Conservation (phyloP, 75 land plant species). For the Gnetum montanum region DNA sequence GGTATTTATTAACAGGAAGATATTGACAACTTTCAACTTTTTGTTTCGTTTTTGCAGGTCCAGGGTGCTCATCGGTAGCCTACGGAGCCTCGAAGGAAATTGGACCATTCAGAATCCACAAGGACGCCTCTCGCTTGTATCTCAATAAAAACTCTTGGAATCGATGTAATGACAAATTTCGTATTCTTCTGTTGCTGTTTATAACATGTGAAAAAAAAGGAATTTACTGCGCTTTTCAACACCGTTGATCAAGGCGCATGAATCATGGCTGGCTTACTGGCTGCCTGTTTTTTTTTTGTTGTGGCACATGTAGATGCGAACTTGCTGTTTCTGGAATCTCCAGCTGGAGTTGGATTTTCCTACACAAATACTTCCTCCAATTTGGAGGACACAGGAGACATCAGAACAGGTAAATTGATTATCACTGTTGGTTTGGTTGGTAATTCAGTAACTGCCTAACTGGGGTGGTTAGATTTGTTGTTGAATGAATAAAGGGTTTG, state of each 20-base stretch:
- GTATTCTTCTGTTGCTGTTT: too few relatives aligned
- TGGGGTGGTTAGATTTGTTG: too few relatives aligned
- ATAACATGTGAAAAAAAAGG: background rate
- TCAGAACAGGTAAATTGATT: conserved; percentile 38
- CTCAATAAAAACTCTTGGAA: conserved; percentile 64
- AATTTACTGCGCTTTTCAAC: background rate
- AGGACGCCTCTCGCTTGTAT: conserved; percentile 33
- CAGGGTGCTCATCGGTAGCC: conserved; percentile 83
- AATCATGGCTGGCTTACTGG: too few relatives aligned
- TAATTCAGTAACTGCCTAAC: too few relatives aligned
- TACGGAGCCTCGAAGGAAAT: conserved; percentile 76
- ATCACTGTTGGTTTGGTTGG: too few relatives aligned
- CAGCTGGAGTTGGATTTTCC: conserved; percentile 71
- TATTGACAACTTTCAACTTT: too few relatives aligned
- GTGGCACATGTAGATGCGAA: conserved; percentile 62
- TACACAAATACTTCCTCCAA: conserved; percentile 56
- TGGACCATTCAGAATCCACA: conserved; percentile 60
- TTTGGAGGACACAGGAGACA: conserved; percentile 38
- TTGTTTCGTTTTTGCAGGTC: conserved; percentile 66
- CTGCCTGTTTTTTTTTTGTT: too few relatives aligned
- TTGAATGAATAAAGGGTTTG: too few relatives aligned
- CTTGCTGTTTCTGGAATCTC: conserved; percentile 63
- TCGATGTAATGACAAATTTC: conserved; percentile 11
- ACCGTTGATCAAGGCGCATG: too few relatives aligned
- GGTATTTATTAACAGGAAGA: too few relatives aligned